A percentile compares a stretch with the other conserved stretches of the same genome.
These are phyloP conservation scores for Neonothopanus nambi DNA, from an alignment of 1,284 basidiomycete genomes.

Conservation along the genomic window DNA sequence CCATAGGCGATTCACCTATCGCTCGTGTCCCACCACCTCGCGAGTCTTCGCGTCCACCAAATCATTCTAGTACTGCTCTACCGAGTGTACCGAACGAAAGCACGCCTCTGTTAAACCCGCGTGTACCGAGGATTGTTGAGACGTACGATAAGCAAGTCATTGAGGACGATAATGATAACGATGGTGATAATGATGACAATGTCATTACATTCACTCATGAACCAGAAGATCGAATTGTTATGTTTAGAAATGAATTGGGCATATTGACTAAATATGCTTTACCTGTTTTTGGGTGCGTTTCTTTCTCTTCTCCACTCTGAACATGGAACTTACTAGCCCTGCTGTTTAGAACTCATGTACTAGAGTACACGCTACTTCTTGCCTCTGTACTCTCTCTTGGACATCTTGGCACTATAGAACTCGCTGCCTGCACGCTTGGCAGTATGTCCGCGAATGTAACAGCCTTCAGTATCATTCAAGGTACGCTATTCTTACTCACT, in stretches of 20 bases:
- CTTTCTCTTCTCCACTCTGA: too few relatives aligned
- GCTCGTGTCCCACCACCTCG: constrained; percentile 48
- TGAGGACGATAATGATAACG: neutral
- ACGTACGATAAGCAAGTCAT: neutral
- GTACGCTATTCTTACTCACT: too few relatives aligned
- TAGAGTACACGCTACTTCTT: constrained; percentile 75
- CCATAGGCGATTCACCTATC: too few relatives aligned
- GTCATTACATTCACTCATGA: neutral
- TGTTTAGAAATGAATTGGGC: constrained; percentile 60
- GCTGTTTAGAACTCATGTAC: constrained; percentile 64
- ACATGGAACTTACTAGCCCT: constrained; percentile 29
- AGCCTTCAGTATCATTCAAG: constrained; percentile 74
- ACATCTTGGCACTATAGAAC: constrained; percentile 76
- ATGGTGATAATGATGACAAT: constrained; percentile 19
- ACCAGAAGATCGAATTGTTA: constrained; percentile 8
- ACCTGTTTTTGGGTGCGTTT: constrained; percentile 32
- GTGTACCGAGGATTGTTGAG: constrained; percentile 32
- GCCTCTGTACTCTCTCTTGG: constrained; percentile 82
- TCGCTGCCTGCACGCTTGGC: constrained; percentile 84
- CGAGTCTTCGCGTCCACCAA: constrained; percentile 44
- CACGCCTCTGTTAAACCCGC: constrained; percentile 37
- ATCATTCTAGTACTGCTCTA: constrained; percentile 34
- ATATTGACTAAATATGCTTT: constrained; percentile 64
- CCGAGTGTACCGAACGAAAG: constrained; percentile 34
- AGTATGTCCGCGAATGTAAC: constrained; percentile 82